Evolutionary conservation across 2,329 filamentous ascomycete species (phyloP).

Genomic region (Cytospora schulzeri): DNA sequence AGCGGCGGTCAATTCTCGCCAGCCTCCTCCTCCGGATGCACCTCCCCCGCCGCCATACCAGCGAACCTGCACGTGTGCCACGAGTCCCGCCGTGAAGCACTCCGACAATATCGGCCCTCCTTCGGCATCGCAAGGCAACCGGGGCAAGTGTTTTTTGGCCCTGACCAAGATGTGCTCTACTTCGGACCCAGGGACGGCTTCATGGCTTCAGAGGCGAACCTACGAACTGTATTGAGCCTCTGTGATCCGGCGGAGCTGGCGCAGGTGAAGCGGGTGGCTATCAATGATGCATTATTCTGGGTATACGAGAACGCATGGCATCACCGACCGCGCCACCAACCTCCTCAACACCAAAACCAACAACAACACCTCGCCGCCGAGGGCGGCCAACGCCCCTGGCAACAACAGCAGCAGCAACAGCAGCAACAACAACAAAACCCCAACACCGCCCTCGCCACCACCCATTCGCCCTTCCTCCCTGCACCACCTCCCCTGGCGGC

Average conservation of each 20-base stretch:
- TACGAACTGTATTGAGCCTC: constrained; percentile 48
- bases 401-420: neutral
- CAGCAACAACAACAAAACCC: constrained; percentile 1
- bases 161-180: constrained; percentile 47
- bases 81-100: constrained; percentile 49
- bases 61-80: constrained; percentile 48
- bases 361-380: constrained; percentile 1
- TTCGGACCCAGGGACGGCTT: constrained; percentile 49
- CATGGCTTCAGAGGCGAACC: constrained; percentile 49
- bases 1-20: neutral
- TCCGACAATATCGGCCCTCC: constrained; percentile 43
- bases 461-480: neutral
- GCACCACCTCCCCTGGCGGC: constrained; percentile 34
- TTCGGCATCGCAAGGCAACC: constrained; percentile 47
- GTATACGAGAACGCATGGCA: constrained; percentile 27
- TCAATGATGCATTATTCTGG: constrained; percentile 48
- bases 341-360: constrained; percentile 3
- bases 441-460: neutral
- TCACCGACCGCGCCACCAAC: neutral
- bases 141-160: constrained; percentile 47
- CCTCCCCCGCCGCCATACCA: constrained; percentile 45
- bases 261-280: constrained; percentile 45
- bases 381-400: neutral
- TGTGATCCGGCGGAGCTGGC: constrained; percentile 45
- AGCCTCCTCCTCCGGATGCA: constrained; percentile 40